Conservation (phyloP, 2,329 filamentous ascomycete genomes). For the Parastagonospora nodorum region DNA sequence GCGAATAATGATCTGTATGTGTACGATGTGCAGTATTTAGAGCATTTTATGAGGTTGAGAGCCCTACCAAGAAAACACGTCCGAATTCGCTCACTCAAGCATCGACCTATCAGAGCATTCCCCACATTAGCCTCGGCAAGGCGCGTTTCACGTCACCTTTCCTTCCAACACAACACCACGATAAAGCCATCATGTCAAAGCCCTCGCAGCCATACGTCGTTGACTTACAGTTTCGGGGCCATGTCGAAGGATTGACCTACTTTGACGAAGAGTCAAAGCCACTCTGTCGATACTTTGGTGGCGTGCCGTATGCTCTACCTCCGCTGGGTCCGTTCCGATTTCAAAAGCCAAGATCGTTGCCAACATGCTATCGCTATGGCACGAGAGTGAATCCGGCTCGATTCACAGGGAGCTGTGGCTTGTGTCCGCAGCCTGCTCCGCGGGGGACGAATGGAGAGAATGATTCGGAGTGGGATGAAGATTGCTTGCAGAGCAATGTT, state of each 20-base stretch:
- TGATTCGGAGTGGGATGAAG: slow-evolving; percentile 51
- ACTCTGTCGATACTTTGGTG: slow-evolving; percentile 59
- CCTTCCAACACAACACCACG: neutral
- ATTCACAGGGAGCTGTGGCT: slow-evolving; percentile 48
- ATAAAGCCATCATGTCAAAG: slow-evolving; percentile 18
- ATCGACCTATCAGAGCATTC: too few relatives aligned
- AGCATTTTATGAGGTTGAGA: too few relatives aligned
- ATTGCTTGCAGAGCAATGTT: slow-evolving; percentile 62
- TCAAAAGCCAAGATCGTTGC: slow-evolving; percentile 54
- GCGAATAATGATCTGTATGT: too few relatives aligned
- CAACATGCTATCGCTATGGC: slow-evolving; percentile 57
- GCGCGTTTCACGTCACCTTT: neutral
- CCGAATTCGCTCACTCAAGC: too few relatives aligned
- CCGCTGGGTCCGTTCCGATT: slow-evolving; percentile 56
- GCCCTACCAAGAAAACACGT: too few relatives aligned
- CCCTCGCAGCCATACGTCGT: slow-evolving; percentile 35
- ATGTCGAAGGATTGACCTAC: slow-evolving; percentile 56
- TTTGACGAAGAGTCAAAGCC: slow-evolving; percentile 36
- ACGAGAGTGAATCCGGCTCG: slow-evolving; percentile 53
- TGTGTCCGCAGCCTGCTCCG: slow-evolving; percentile 58
- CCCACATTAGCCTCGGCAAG: neutral
- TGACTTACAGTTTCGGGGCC: slow-evolving; percentile 53
- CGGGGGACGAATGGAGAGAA: slow-evolving; percentile 25
- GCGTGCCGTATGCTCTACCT: slow-evolving; percentile 61
- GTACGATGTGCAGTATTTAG: too few relatives aligned